Evolutionary conservation across 306 rosid genomes (phyloP), one percentile per base, ranked within the genome.

Genomic region (Pterocarpus santalinus): DNA sequence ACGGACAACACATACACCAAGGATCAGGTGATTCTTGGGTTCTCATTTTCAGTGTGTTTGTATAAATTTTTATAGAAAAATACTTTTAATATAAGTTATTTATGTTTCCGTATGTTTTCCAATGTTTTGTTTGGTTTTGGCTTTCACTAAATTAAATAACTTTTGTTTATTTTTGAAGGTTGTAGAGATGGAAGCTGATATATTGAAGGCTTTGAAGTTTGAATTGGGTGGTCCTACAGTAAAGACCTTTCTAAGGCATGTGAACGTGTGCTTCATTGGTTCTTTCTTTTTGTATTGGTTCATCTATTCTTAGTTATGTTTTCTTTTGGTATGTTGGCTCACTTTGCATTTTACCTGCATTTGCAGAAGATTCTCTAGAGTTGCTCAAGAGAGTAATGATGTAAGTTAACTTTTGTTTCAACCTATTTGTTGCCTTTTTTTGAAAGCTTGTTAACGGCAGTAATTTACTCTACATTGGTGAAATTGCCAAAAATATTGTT

Each of bases 221-320:
- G 97, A 95, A 84, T 36, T 93, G 91, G 98, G 99, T 2, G 90
- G 86, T 81, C 98, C 99, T 39, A 93, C 99, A 0, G 88, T 87
- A 53, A 90, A 85, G 86, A 89, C 96, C 47, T 91, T 93, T 80
- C 81, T 95, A 75, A 95, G 99, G 99, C 73, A 15, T 4, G 22
- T 55, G 61, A 8, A 81, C 11, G 72, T 49, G 61, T 38, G 55
- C 28, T 73, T 63, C 58, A 81, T 57, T 85, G 22, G 73, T 58
- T 67, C n/a, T 65, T 14, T 36, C 33, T 0, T 56, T 63, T 17
- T 39, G 5, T 46, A 55, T 30, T 68, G 65, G 55, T n/a, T 57
- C 14, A 28, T 39, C 11, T 15, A 75, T 51, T 12, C 14, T 10
- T 44, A 13, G 32, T 5, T 14, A 14, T 30, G 3, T 58, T 58